Base-by-base conservation (phyloP, 2,329 filamentous ascomycete species). In the Verticillium tricorpus region DNA sequence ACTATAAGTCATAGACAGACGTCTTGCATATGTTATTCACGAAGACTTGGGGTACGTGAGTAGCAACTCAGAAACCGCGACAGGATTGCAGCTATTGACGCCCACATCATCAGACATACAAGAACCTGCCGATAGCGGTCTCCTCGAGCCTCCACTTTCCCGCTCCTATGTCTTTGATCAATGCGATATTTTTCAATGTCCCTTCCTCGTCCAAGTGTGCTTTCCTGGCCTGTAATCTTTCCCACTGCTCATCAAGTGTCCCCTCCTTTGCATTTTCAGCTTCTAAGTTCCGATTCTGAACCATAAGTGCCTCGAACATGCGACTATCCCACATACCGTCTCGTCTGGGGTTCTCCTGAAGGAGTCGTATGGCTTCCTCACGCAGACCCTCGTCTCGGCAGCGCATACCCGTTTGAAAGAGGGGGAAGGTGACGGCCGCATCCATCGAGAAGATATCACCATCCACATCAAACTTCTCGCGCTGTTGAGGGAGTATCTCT, bases 361-460 rank as follows among this genome's bases (percentile, higher is more conserved):
- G 66, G n/a, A 73, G 60, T 14, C 63, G 58, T 31, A 69, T 62
- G 25, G 71, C 69, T 32, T 70, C 67, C 17, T 68, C 62, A 17
- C 70, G 67, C 58, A 73, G 64, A 3, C 62, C 63, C 15, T 63
- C 59, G 34, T 69, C 64, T 3, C 67, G 65, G 56, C 70, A 72
- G 37, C 69, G 69, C 61, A 65, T 66, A 2, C 69, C 63, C 17
- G 67, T 66, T n/a, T 68, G 45, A 54, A 70, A 69, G 8, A 72
- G 62, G 0, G 67, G 66, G 65, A 69, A 68, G 2, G 66, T 68
- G 11, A 68, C 70, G 2, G 69, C 69, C 55, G 68, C 68, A 62
- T 72, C 71, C 65, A 72, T 67, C 2, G 70, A 71, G 62, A 73
- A 72, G 14, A 67, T 45, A 45, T 69, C 67, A 61, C 70, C 68